Evolutionary conservation across 169 alveolate species (phyloP), one percentile per base, ranked within the genome.

Genomic region (Eimeria acervulina): DNA sequence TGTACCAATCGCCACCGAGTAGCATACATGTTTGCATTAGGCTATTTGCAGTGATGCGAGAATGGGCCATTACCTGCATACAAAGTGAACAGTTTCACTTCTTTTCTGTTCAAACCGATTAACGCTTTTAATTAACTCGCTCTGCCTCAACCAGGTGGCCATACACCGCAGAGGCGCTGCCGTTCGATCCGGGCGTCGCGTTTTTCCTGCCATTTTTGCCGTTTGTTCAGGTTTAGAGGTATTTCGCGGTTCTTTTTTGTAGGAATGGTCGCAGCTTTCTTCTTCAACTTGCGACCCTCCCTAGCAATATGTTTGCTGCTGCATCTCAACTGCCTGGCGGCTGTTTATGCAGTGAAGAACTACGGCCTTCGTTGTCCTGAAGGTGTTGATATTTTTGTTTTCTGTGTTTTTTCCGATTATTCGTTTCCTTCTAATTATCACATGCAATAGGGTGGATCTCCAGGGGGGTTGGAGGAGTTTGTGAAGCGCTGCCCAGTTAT

Each of bases 401-500:
- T 28, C 42, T 1, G 38, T 68, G 38, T 2, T 1, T 31, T 68
- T 0, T 13, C 80, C 15, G n/a, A 17, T 51, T 51, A 17, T 17
- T 10, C 59, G 0, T 51, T 51, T 51, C 15, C 59, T 1, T 1
- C 59, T 51, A 51, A 51, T 51, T 51, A 51, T 51, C 59, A n/a
- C 59, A 12, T 17, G 21, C 59, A 42, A 23, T 63, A 91, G 95
- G 95, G n/a, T 91, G 95, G 95, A 15, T 74, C 6, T 1, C 63
- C 12, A 70, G 83, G 26, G 95, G 95, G 23, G 90, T 51, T 21
- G 95, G 59, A 33, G 59, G 66, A 21, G 78, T n/a, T 15, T 91
- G 95, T 44, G 95, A 91, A 40, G 95, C 95, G 10, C 61, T 78
- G 19, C 95, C 95, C 66, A 91, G 95, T 61, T 91, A 91, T 26